phyloP scores from a whole-genome alignment of 75 land plant species.

The Pinus tabuliformis region DNA sequence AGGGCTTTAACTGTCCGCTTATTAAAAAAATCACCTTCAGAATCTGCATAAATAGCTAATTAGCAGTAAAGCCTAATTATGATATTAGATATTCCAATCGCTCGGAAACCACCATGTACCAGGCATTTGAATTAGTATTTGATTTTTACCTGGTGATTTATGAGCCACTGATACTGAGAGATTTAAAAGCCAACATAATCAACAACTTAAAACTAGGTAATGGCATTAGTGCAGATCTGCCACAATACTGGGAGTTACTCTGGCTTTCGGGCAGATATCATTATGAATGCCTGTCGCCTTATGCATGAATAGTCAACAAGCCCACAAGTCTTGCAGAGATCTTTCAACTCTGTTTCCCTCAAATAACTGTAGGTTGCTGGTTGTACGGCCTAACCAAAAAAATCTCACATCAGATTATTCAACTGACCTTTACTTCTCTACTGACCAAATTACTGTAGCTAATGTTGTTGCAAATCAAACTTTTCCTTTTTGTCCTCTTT shows the following conservation, averaged over 20 bases:
- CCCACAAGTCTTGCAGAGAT: constrained; percentile 74
- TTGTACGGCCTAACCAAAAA: constrained; percentile 35
- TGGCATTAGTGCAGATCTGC: background rate
- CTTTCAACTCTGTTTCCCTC: constrained; percentile 70
- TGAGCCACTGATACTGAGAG: background rate
- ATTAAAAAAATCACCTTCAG: too few species aligned
- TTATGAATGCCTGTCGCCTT: constrained; percentile 61
- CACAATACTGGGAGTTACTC: background rate
- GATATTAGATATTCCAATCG: background rate
- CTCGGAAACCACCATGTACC: background rate
- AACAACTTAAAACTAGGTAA: background rate
- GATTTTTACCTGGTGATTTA: background rate
- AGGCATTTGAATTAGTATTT: background rate
- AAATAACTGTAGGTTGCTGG: constrained; percentile 43
- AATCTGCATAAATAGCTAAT: too few species aligned
- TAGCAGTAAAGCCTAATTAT: too few species aligned
- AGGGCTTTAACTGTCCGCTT: too few species aligned
- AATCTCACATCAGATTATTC: background rate
- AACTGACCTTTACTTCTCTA: background rate
- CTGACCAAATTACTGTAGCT: background rate
- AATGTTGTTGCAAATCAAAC: background rate
- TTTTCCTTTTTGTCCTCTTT: background rate
- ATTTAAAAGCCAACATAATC: background rate
- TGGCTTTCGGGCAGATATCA: constrained; percentile 82
- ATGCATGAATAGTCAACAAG: constrained; percentile 61